Evolutionary conservation across 768 basidiomycete species (phyloP).

Genomic region (Suillus luteus): DNA sequence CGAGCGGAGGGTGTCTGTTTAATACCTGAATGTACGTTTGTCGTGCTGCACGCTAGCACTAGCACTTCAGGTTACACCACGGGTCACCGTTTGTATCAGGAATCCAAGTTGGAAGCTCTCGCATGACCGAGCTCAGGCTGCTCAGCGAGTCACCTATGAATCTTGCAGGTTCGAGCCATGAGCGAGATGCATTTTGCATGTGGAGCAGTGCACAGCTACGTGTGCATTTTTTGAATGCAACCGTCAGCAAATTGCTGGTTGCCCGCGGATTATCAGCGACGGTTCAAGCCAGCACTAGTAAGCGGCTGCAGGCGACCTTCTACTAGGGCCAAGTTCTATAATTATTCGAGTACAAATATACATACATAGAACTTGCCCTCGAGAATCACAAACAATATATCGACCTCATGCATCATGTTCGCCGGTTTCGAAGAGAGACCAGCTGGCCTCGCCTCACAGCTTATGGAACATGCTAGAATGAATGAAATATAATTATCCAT

Average conservation of each 20-base stretch:
- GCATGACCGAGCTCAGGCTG: background rate
- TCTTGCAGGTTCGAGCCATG: constrained; percentile 2
- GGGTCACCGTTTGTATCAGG: background rate
- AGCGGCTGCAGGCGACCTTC: background rate
- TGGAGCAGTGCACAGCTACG: background rate
- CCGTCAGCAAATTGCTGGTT: background rate
- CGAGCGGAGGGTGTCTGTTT: background rate
- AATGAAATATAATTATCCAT: constrained; percentile 18
- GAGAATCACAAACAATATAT: background rate
- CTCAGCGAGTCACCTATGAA: background rate
- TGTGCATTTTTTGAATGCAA: background rate
- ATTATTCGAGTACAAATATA: background rate
- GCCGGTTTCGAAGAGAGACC: background rate
- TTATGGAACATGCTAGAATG: constrained; percentile 1
- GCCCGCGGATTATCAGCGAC: background rate
- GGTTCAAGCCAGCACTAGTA: background rate
- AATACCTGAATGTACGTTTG: background rate
- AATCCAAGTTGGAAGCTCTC: background rate
- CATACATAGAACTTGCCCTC: background rate
- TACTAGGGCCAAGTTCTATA: background rate
- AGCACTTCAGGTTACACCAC: background rate
- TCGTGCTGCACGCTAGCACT: background rate
- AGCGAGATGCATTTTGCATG: constrained; percentile 6
- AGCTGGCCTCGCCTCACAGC: background rate
- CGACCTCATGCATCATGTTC: constrained; percentile 4